Evolutionary conservation across 106 monocot species (phyloP).

Genomic region (Vanilla planifolia): DNA sequence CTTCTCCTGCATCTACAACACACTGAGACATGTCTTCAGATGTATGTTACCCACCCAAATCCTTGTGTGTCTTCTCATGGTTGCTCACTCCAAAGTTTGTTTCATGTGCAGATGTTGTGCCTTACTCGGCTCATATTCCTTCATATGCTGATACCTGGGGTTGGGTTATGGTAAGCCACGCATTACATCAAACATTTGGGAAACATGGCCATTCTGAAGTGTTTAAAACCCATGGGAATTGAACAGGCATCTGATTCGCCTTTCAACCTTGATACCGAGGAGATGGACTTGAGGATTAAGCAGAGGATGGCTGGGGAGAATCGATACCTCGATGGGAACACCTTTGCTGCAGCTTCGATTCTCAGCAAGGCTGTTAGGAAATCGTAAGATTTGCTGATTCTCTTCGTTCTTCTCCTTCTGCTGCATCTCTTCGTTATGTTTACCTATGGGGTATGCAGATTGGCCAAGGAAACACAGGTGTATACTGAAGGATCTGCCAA

Average conservation of each 20-base stretch:
- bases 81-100: too few relatives aligned
- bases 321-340: constrained; percentile 33
- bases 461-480: constrained; percentile 46
- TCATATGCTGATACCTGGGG: constrained; percentile 54
- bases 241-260: constrained; percentile 42
- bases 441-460: constrained; percentile 10
- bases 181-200: neutral
- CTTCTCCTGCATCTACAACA: constrained; percentile 53
- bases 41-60: constrained; percentile 8
- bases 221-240: neutral
- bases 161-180: constrained; percentile 35
- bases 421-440: neutral
- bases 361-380: constrained; percentile 36
- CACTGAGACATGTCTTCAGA: constrained; percentile 36
- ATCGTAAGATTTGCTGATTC: constrained; percentile 18
- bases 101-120: constrained; percentile 34
- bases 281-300: constrained; percentile 31
- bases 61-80: too few relatives aligned
- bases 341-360: constrained; percentile 27
- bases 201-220: neutral
- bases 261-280: constrained; percentile 15
- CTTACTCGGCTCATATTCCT: constrained; percentile 49
- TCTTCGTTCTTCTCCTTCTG: neutral
- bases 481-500: constrained; percentile 42
- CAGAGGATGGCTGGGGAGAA: constrained; percentile 38